Percentiles rank a stretch among this genome's conserved stretches.
phyloP scores from a whole-genome alignment of 2,329 filamentous ascomycete genomes.

The Venturiaceae sp. region DNA sequence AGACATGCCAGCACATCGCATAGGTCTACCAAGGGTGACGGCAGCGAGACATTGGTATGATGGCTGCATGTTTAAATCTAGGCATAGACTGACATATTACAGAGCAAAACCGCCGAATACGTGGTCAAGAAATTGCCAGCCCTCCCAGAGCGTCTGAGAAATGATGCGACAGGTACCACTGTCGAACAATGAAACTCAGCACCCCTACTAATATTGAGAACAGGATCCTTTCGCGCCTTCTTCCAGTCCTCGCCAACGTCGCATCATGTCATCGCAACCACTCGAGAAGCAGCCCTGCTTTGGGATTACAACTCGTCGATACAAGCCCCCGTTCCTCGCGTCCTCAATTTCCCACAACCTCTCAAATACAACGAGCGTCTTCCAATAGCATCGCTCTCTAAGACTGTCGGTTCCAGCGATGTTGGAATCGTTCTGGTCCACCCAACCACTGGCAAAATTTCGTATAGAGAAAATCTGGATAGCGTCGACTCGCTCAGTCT shows the following conservation, averaged over 20 bases:
- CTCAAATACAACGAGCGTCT: constrained; percentile 60
- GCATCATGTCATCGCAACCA: constrained; percentile 69
- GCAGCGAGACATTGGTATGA: constrained; percentile 55
- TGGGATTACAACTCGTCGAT: constrained; percentile 72
- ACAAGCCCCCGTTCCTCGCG: constrained; percentile 63
- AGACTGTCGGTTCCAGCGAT: constrained; percentile 63
- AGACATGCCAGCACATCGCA: constrained; percentile 25
- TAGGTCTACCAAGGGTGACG: constrained; percentile 56
- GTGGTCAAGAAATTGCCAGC: constrained; percentile 76
- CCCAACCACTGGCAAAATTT: constrained; percentile 72
- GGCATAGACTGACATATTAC: constrained; percentile 5
- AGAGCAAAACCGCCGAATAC: constrained; percentile 81
- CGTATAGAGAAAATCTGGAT: constrained; percentile 93
- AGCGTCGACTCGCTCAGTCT: constrained; percentile 76
- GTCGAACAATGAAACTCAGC: constrained; percentile 15
- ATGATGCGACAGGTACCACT: constrained; percentile 50
- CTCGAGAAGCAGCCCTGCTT: constrained; percentile 71
- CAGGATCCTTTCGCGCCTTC: constrained; percentile 27
- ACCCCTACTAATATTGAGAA: neutral
- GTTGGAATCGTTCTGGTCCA: constrained; percentile 82
- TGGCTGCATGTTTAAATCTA: constrained; percentile 1
- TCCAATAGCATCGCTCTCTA: constrained; percentile 75
- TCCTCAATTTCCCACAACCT: constrained; percentile 67
- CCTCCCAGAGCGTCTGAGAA: constrained; percentile 66
- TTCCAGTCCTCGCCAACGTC: constrained; percentile 44